Base-by-base conservation (phyloP, 192 early-diverging fungal species). In the Rhizophagus sp. region DNA sequence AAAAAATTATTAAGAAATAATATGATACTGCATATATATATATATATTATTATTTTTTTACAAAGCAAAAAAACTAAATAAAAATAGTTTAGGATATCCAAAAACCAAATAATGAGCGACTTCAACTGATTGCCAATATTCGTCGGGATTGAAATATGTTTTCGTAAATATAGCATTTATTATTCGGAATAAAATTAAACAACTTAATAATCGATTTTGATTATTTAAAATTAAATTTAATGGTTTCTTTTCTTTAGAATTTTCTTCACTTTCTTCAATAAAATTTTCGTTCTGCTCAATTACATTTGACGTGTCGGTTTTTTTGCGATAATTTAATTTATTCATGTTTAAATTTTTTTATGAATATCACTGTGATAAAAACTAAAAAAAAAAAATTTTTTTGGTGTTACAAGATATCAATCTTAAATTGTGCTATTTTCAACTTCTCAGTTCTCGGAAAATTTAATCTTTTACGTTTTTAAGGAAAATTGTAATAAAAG, bases 91-190 rank as follows among this genome's bases (percentile, higher is more conserved):
- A 84, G 88, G 88, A 87, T 89, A 92, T 81, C 95, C 95, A 90
- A 97, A 98, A 2, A 93, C 90, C n/a, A 88, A 79, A 41, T 85
- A 82, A 84, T 98, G 96, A 2, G 93, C 97, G 19, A 99, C 93
- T 85, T 99, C 97, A 62, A 94, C 91, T 41, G 92, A 90, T 84
- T 99, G 97, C 97, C 97, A 99, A 87, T 95, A 97, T 84, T 99
- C 97, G 87, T 99, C 97, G 1, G 97, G 96, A 76, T 94, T 92
- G 77, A 94, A 95, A 76, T 89, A 98, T 24, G 97, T 98, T n/a
- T 76, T 62, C 39, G 91, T 87, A 19, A 89, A 63, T 41, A 88
- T 73, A 3, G 91, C 88, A 82, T 94, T 96, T 64, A 86, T 62
- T 50, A 87, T 63, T 8, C 95, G 88, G 81, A 93, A 94, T 17